phyloP scores from a whole-genome alignment of 768 basidiomycete genomes.

The Tylopilus subfusipes region DNA sequence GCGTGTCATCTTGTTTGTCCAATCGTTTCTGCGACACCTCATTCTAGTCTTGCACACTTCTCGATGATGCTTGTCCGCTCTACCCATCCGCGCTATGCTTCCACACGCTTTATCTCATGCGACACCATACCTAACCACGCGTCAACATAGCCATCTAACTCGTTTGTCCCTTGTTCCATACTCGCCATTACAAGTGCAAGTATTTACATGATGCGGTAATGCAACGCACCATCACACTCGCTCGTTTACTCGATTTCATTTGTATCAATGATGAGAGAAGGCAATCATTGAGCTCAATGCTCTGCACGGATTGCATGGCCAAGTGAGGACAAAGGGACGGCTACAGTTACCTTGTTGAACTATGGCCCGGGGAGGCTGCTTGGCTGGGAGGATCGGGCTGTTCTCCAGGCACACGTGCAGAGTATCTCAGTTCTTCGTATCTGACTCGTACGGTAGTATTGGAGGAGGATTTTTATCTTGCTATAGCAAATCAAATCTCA shows the following conservation, averaged over 20 bases:
- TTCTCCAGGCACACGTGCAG: too few species aligned
- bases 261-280: not conserved
- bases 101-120: not conserved
- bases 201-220: conserved; percentile 9
- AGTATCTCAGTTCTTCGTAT: too few species aligned
- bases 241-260: conserved; percentile 2
- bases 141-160: conserved; percentile 1
- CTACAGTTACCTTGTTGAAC: too few species aligned
- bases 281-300: not conserved
- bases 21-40: conserved; percentile 13
- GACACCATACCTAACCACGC: conserved; percentile 7
- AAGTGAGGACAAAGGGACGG: not conserved
- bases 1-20: not conserved
- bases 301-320: not conserved
- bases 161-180: conserved; percentile 3
- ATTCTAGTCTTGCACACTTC: conserved; percentile 2
- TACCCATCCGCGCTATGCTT: not conserved
- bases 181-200: not conserved
- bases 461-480: too few species aligned
- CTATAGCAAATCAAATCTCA: too few species aligned
- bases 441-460: too few species aligned
- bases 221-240: conserved; percentile 4
- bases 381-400: too few species aligned
- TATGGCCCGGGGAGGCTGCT: too few species aligned
- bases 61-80: conserved; percentile 6